Percentiles rank a stretch among this genome's conserved stretches.
Evolutionary conservation across 305 asterid species (phyloP).

Genomic region (Andrographis paniculata): DNA sequence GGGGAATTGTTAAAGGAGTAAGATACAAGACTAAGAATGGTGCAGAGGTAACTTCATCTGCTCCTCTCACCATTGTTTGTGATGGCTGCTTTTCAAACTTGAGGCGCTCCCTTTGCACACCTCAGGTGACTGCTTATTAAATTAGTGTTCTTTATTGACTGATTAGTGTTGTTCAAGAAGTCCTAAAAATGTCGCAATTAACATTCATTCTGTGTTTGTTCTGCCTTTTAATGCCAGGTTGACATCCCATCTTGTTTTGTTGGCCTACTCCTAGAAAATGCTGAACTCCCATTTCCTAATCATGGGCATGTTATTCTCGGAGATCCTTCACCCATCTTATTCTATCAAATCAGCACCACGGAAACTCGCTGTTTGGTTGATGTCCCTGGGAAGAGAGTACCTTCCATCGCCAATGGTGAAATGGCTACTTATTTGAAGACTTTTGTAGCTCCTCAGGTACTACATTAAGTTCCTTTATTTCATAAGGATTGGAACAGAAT

Average conservation of each 20-base stretch:
- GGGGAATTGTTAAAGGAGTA: neutral
- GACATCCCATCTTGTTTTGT: conserved; percentile 89
- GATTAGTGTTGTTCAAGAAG: too few species aligned
- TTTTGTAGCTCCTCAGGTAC: conserved; percentile 86
- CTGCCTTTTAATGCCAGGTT: too few species aligned
- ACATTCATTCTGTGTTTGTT: too few species aligned
- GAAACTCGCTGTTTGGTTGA: conserved; percentile 87
- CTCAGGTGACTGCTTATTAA: conserved; percentile 35
- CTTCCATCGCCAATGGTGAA: conserved; percentile 70
- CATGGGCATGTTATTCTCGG: conserved; percentile 80
- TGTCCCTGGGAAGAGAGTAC: conserved; percentile 85
- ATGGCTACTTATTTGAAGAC: conserved; percentile 71
- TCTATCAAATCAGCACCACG: conserved; percentile 77
- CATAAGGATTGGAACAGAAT: too few species aligned
- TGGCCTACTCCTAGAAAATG: conserved; percentile 71
- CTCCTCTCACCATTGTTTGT: neutral
- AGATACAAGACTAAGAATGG: neutral
- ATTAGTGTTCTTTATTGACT: too few species aligned
- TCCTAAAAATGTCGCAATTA: too few species aligned
- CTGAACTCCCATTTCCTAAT: conserved; percentile 66
- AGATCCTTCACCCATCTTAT: conserved; percentile 80
- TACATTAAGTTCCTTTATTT: too few species aligned
- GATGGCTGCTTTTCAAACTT: neutral
- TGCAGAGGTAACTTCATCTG: neutral
- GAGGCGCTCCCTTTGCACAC: neutral